phyloP scores from a whole-genome alignment of 805 yeast species.

The Candida rishiriensis region DNA sequence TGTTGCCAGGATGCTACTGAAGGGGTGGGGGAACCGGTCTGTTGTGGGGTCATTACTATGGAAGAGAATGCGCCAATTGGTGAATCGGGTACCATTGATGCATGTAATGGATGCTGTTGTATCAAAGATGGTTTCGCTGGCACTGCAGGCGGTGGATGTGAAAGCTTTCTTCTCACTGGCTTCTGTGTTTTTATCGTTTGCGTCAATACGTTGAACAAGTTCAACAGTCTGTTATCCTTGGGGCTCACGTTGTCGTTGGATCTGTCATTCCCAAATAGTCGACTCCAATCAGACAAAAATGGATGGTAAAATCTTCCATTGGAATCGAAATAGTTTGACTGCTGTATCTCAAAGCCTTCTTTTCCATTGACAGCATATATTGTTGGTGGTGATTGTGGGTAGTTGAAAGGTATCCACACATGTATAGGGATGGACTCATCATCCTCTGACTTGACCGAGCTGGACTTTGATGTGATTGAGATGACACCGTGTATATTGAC shows the following conservation, averaged over 20 bases:
- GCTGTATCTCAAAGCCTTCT: conserved; percentile 40
- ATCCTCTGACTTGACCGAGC: conserved; percentile 21
- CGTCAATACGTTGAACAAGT: conserved; percentile 16
- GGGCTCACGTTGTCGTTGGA: conserved; percentile 24
- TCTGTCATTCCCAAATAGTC: conserved; percentile 11
- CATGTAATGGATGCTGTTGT: background rate
- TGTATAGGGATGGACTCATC: conserved; percentile 47
- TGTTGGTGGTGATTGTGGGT: conserved; percentile 68
- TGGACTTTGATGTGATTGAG: conserved; percentile 22
- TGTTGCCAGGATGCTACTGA: conserved; percentile 21
- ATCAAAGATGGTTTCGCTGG: conserved; percentile 3
- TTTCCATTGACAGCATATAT: conserved; percentile 53
- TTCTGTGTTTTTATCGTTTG: conserved; percentile 15
- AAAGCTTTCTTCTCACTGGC: conserved; percentile 7
- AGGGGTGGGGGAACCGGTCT: background rate
- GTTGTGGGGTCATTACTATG: conserved; percentile 16
- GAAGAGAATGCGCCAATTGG: background rate
- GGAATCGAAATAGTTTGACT: conserved; percentile 63
- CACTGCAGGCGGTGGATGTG: background rate
- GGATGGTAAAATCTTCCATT: conserved; percentile 75
- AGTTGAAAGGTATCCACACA: conserved; percentile 72
- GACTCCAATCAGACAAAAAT: conserved; percentile 53
- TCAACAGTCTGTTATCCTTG: conserved; percentile 24
- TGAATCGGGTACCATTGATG: background rate
- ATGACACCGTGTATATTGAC: conserved; percentile 61